Evolutionary conservation across 345 rosid species (phyloP).

Genomic region (Acer yangbiense): DNA sequence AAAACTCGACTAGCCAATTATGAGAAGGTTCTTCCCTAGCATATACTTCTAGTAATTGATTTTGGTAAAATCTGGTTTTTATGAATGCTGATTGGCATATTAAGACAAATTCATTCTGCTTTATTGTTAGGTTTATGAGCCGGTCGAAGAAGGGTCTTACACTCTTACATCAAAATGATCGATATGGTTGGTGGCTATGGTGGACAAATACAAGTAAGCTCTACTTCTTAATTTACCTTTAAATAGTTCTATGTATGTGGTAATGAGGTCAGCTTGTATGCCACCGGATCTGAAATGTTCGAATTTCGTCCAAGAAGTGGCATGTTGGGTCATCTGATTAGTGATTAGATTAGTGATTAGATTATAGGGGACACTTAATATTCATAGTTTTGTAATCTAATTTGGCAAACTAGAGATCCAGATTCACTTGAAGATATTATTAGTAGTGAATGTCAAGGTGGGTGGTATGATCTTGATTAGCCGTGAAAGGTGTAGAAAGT

Average conservation of each 20-base stretch:
- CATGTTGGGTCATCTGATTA: neutral
- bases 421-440: neutral
- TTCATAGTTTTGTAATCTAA: conserved; percentile 1
- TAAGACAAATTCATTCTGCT: conserved; percentile 20
- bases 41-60: conserved; percentile 19
- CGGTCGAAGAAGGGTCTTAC: conserved; percentile 81
- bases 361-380: neutral
- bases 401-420: neutral
- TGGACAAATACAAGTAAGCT: conserved; percentile 90
- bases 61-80: conserved; percentile 8
- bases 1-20: conserved; percentile 83
- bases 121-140: conserved; percentile 82
- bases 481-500: neutral
- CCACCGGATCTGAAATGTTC: neutral
- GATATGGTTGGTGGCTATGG: conserved; percentile 98
- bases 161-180: conserved; percentile 95
- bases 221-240: conserved; percentile 4
- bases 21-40: conserved; percentile 59
- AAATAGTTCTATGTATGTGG: neutral
- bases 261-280: neutral
- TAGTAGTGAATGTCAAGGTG: neutral
- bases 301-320: neutral
- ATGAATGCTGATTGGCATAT: conserved; percentile 18
- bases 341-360: neutral
- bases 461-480: neutral